Base-by-base conservation (phyloP, 441 rosid species). In the Aleurites moluccanus region DNA sequence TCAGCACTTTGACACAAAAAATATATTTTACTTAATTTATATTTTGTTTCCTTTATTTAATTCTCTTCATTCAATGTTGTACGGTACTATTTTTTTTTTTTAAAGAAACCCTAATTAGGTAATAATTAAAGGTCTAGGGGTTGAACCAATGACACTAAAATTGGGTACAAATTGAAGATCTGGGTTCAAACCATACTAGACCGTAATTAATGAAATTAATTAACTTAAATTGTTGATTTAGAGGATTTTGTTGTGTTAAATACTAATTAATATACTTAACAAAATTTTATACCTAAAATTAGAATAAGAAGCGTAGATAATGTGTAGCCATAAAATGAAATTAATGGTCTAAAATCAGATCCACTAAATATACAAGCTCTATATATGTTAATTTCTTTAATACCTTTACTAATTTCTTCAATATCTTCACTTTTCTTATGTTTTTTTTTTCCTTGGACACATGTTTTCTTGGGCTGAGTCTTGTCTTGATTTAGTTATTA, bases 181-280 rank as follows among this genome's bases (percentile, higher is more conserved):
- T 25, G 74, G 73, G 52, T 69, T 75, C 78, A 75, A 20, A 61
- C 74, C 74, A 55, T 20, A 14, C 35, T 35, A 69, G 69, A 69
- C 69, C 62, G 13, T 23, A 67, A 38, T 38, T 50, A 75, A 38
- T 38, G 50, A 68, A 62, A n/a, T 25, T 55, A 20, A n/a, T n/a
- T n/a, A n/a, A n/a, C n/a, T n/a, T n/a, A n/a, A 0, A 38, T 21
- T 55, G 27, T 21, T 6, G 59, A 7, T 55, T 55, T 55, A n/a
- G 9, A 63, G 35, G 3, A n/a, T 50, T 33, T 1, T 23, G 49
- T 15, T 25, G 25, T 73, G 67, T 21, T 63, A 73, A 45, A 73
- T 63, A 49, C 21, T 35, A 14, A 50, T 14, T 38, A 38, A 38
- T 45, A 27, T 16, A 25, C 9, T 0, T 35, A 30, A 21, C 11